These are phyloP conservation scores for rapeseed (Brassica napus) DNA, from an alignment of 345 rosid species.

Conservation along the genomic window Da-Ae NC_063446.1:34014501-34015000, in stretches of 20 bases:
- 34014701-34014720: neutral
- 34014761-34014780: conserved; percentile 6
- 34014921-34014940: conserved; percentile 55
- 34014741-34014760: neutral
- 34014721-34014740: conserved; percentile 17
- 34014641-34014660: too few relatives aligned
- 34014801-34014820: neutral
- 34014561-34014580: too few relatives aligned
- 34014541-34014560: too few relatives aligned
- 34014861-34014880: conserved; percentile 45
- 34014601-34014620: too few relatives aligned
- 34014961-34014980: conserved; percentile 58
- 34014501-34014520: too few relatives aligned
- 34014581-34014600: too few relatives aligned
- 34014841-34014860: conserved; percentile 29
- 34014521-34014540: too few relatives aligned
- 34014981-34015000: conserved; percentile 52
- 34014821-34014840: conserved; percentile 35
- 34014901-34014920: conserved; percentile 61
- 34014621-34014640: too few relatives aligned
- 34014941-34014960: conserved; percentile 59
- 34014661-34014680: too few relatives aligned
- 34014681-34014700: neutral
- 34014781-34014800: conserved; percentile 9
- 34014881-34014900: conserved; percentile 64